phyloP scores from a whole-genome alignment of 371 early-diverging fungal species.

The Mucor velutinosus region DNA sequence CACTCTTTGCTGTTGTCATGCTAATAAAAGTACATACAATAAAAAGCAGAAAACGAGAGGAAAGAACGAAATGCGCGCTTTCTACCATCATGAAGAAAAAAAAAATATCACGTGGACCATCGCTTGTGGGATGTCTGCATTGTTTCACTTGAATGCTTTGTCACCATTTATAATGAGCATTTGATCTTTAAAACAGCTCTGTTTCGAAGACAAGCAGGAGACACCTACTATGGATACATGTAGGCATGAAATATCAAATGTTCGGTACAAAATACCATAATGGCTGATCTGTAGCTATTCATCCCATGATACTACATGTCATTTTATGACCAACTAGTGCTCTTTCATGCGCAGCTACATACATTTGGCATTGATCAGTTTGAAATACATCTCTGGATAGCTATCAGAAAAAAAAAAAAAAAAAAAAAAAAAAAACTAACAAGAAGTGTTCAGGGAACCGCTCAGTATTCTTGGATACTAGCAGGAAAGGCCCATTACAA shows the following conservation, averaged over 20 bases:
- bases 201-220: neutral
- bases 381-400: neutral
- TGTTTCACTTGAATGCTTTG: neutral
- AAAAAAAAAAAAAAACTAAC: no score
- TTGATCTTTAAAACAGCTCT: neutral
- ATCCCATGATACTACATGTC: no score
- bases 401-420: neutral
- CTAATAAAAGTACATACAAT: neutral
- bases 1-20: constrained; percentile 69
- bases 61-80: neutral
- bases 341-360: neutral
- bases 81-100: neutral
- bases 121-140: neutral
- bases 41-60: neutral
- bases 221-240: no score
- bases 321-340: neutral
- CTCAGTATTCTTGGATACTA: no score
- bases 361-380: neutral
- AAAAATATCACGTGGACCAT: neutral
- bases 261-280: neutral
- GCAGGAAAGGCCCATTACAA: neutral
- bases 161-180: neutral
- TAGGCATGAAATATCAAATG: neutral
- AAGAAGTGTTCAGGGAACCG: no score
- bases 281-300: no score